A percentile compares a stretch with the other conserved stretches of the same genome.
These are phyloP conservation scores for Solanum pimpinellifolium DNA, from an alignment of 257 asterid genomes.

Conservation along the genomic window DNA sequence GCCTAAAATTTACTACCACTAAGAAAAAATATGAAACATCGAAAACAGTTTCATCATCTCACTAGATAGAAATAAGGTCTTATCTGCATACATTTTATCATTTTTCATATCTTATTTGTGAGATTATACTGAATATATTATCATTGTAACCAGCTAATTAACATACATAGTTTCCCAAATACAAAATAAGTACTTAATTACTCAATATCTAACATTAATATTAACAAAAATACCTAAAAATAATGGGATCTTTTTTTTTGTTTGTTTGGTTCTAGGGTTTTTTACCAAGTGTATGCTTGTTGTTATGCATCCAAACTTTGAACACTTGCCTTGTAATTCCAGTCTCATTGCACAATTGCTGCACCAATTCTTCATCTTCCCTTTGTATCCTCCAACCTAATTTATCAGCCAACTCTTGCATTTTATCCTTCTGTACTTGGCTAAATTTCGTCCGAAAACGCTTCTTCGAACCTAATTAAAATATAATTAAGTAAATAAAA, in stretches of 20 bases:
- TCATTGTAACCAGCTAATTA: background rate
- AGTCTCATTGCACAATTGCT: slow-evolving; percentile 7
- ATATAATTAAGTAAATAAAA: background rate
- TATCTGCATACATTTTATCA: background rate
- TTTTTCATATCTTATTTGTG: background rate
- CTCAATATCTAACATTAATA: background rate
- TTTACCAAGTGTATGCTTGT: slow-evolving; percentile 14
- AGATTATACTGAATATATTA: background rate
- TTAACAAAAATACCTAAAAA: background rate
- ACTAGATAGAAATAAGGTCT: background rate
- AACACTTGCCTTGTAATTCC: slow-evolving; percentile 10
- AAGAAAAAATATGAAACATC: background rate
- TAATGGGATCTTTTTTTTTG: background rate
- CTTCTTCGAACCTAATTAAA: background rate
- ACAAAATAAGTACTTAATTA: background rate
- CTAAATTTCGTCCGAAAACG: slow-evolving; percentile 10
- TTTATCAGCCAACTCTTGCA: slow-evolving; percentile 9
- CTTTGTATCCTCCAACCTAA: slow-evolving; percentile 11
- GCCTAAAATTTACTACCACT: background rate
- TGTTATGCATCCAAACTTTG: slow-evolving; percentile 20
- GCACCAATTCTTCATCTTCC: slow-evolving; percentile 12
- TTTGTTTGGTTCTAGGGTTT: background rate
- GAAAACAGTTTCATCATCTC: background rate
- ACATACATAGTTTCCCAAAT: background rate
- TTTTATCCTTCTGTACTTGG: slow-evolving; percentile 16